Evolutionary conservation across 2,329 filamentous ascomycete genomes (phyloP).

Genomic region (Penicillium sp.): DNA sequence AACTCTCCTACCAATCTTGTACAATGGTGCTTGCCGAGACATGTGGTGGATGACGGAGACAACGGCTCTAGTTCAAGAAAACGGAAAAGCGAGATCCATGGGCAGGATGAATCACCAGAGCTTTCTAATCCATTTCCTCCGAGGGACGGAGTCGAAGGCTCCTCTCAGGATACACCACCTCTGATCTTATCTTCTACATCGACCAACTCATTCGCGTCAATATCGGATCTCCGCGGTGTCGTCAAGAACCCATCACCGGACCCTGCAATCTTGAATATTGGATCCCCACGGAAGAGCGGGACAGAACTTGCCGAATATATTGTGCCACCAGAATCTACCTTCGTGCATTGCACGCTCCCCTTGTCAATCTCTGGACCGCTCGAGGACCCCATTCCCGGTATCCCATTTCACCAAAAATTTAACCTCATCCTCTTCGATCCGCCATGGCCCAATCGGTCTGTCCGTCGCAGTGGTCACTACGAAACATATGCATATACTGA

Average conservation of each 20-base stretch:
- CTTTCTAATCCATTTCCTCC: background rate
- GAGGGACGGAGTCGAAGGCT: background rate
- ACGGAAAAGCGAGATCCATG: background rate
- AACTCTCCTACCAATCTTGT: conserved; percentile 6
- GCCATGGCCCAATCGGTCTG: conserved; percentile 59
- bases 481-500: conserved; percentile 29
- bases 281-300: background rate
- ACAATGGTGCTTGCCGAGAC: conserved; percentile 34
- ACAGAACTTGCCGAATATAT: conserved; percentile 18
- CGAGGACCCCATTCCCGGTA: conserved; percentile 22
- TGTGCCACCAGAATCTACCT: conserved; percentile 47
- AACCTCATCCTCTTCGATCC: conserved; percentile 58
- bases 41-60: conserved; percentile 5
- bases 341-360: conserved; percentile 40
- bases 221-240: conserved; percentile 20
- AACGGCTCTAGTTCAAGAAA: background rate
- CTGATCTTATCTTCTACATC: conserved; percentile 31
- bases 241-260: conserved; percentile 30
- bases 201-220: conserved; percentile 26
- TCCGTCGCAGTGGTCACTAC: conserved; percentile 49
- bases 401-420: conserved; percentile 41
- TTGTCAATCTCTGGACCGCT: conserved; percentile 11
- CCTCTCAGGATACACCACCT: conserved; percentile 17
- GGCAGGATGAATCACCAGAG: background rate
- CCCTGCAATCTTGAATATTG: conserved; percentile 5